Conservation (phyloP, 495 filamentous ascomycete species). For the Hypoxylon fragiforme region DNA sequence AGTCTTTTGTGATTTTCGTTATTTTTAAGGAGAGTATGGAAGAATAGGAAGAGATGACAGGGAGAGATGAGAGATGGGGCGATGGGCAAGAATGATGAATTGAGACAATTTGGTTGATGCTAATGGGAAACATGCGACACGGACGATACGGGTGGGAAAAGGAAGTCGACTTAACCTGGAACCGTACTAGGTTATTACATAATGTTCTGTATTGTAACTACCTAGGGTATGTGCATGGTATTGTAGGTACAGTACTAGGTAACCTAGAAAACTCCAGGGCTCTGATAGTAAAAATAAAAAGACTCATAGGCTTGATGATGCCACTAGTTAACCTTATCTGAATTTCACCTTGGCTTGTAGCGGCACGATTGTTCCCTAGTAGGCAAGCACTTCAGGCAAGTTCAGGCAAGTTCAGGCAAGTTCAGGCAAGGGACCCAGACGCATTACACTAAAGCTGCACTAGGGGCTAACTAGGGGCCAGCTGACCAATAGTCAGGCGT, state of each 20-base stretch:
- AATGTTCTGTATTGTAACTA: background rate
- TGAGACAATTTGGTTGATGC: slow-evolving; percentile 9
- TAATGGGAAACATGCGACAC: slow-evolving; percentile 31
- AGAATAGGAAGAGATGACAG: slow-evolving; percentile 23
- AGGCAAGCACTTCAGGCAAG: too few relatives aligned
- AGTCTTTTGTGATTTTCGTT: background rate
- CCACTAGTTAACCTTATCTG: too few relatives aligned
- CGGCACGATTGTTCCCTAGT: too few relatives aligned
- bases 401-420: too few relatives aligned
- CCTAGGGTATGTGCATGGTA: too few relatives aligned
- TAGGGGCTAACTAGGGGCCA: slow-evolving; percentile 1
- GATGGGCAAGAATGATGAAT: slow-evolving; percentile 12
- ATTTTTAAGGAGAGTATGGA: slow-evolving; percentile 26
- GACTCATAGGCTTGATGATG: too few relatives aligned
- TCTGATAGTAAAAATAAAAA: too few relatives aligned
- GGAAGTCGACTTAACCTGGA: background rate
- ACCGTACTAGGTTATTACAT: too few relatives aligned
- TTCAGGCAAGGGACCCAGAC: slow-evolving; percentile 6
- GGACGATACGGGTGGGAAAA: background rate
- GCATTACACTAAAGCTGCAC: slow-evolving; percentile 16
- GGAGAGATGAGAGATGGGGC: slow-evolving; percentile 11
- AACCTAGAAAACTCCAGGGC: too few relatives aligned
- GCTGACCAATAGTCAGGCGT: slow-evolving; percentile 29
- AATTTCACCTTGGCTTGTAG: too few relatives aligned
- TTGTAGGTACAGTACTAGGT: too few relatives aligned